Evolutionary conservation across 352 stramenopile species (phyloP), one percentile per base, ranked within the genome.

Genomic region (Phytophthora pisi): DNA sequence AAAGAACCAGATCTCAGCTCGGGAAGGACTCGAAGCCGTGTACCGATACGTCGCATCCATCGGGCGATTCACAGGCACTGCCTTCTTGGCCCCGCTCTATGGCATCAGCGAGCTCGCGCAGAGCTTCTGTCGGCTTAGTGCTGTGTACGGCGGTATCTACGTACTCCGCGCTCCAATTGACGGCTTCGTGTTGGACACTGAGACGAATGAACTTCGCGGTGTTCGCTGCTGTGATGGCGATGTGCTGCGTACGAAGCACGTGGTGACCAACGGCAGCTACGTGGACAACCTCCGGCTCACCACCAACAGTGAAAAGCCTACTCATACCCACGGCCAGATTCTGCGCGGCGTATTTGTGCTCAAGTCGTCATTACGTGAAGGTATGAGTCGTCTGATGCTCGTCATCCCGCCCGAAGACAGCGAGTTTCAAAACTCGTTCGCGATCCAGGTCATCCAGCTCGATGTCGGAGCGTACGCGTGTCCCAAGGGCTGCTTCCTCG

Each of bases 61-160:
- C 23, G 91, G 91, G 6, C 82, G 88, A 5, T 97, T 97, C 71
- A 89, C 90, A 18, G 78, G 82, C 28, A 96, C 90, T 8, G 89
- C 90, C 0, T 97, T 96, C 64, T 65, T 97, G 15, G 73, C 83
- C 2, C 86, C 91, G 26, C 64, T 96, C 20, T 97, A 96, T 49
- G 91, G 91, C 15, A 79, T 95, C 16, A 90, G 88, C 24, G 91
- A 97, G 74, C 71, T 97, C 28, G 78, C 88, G 1, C 91, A 97
- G 75, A 92, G 83, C 46, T 97, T 97, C 68, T 96, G 91, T 74
- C 84, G 90, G 0, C 64, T 97, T 23, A 83, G 82, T 50, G 90
- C 90, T 0, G 89, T 97, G n/a, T 91, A 97, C 64, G 88, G 89
- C 3, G 90, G 83, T 11, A 81, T 96, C 31, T 97, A 96, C 64